Percentiles rank a stretch among this genome's conserved stretches.
Evolutionary conservation across 1,284 basidiomycete species (phyloP).

Genomic region (Takashimella koratensis): DNA sequence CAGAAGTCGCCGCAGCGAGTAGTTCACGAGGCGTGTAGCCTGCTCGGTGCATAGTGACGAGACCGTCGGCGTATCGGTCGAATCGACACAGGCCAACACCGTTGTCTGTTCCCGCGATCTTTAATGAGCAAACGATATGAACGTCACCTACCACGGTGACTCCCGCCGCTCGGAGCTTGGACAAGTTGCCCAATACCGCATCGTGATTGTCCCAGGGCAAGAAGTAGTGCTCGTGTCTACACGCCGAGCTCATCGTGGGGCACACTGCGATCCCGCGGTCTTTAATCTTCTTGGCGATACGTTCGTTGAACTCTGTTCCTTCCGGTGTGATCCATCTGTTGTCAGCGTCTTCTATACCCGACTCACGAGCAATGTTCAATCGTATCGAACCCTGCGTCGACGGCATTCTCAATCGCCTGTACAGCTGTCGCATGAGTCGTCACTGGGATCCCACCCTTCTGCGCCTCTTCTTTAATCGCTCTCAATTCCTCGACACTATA

Average conservation of each 20-base stretch:
- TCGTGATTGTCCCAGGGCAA: slow-evolving; percentile 1
- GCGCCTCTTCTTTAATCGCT: not conserved
- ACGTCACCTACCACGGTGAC: not conserved
- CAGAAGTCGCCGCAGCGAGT: not conserved
- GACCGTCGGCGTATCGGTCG: not conserved
- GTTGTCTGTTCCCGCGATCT: not conserved
- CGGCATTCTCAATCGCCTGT: not conserved
- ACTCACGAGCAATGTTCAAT: not conserved
- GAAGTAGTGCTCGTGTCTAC: not conserved
- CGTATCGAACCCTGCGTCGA: not conserved
- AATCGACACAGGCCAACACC: not conserved
- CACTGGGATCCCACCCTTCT: not conserved
- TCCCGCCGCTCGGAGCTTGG: not conserved
- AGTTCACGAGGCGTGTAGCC: not conserved
- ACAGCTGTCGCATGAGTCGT: not conserved
- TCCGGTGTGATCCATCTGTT: not conserved
- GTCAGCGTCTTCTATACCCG: not conserved
- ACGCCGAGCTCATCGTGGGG: not conserved
- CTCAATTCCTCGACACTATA: not conserved
- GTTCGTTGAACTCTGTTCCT: not conserved
- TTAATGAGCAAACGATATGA: not conserved
- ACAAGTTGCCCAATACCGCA: not conserved
- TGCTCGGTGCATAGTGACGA: no score
- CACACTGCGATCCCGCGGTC: not conserved
- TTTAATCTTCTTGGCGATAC: not conserved